Conservation (phyloP, 129 eudicot species). For the Logfia minima region DNA sequence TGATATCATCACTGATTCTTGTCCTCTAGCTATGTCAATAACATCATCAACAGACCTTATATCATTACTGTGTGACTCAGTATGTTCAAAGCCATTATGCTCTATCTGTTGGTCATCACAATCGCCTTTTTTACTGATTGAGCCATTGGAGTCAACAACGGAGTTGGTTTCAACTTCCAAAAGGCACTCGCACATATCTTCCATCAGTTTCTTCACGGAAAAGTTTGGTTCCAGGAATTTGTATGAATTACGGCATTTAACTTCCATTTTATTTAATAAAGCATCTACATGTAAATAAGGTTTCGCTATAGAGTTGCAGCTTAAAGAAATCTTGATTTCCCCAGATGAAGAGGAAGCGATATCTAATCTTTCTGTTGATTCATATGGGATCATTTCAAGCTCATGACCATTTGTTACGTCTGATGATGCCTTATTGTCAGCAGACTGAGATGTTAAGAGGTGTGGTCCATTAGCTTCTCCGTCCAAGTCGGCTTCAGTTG, state of each 20-base stretch:
- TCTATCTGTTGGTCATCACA: slow-evolving; percentile 23
- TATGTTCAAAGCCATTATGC: slow-evolving; percentile 29
- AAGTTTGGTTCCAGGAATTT: slow-evolving; percentile 53
- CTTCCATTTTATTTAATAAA: slow-evolving; percentile 50
- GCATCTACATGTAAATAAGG: slow-evolving; percentile 43
- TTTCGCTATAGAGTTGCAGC: slow-evolving; percentile 39
- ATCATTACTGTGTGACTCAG: slow-evolving; percentile 36
- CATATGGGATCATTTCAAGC: slow-evolving; percentile 24
- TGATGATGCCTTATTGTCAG: slow-evolving; percentile 23
- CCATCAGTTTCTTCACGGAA: slow-evolving; percentile 60
- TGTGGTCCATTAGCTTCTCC: slow-evolving; percentile 7
- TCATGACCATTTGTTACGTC: slow-evolving; percentile 28
- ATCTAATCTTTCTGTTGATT: slow-evolving; percentile 40
- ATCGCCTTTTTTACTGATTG: slow-evolving; percentile 26
- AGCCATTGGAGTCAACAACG: slow-evolving; percentile 11
- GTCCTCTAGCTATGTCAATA: slow-evolving; percentile 75
- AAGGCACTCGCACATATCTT: slow-evolving; percentile 60
- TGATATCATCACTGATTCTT: slow-evolving; percentile 59
- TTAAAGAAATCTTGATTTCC: slow-evolving; percentile 65
- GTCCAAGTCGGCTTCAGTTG: slow-evolving; percentile 17
- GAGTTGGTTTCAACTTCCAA: slow-evolving; percentile 44
- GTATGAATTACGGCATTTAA: slow-evolving; percentile 53
- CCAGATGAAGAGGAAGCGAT: slow-evolving; percentile 69
- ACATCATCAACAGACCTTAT: slow-evolving; percentile 37
- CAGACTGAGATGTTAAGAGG: slow-evolving; percentile 11